A percentile compares a stretch with the other conserved stretches of the same genome.
Conservation (phyloP, 2,329 filamentous ascomycete species). For the Fusarium algeriense region DNA sequence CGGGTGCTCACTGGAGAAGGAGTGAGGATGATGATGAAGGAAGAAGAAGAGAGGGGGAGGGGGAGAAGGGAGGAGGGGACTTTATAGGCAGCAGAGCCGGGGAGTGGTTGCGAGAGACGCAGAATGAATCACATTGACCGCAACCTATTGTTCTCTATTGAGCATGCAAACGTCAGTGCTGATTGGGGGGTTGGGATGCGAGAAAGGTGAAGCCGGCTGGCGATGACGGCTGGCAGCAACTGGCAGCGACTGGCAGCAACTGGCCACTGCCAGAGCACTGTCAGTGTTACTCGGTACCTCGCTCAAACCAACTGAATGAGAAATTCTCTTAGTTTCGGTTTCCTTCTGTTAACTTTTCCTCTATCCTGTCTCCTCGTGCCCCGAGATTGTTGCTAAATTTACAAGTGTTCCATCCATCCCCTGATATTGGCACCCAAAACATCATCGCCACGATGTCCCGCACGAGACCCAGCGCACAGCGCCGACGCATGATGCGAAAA, state of each 20-base stretch:
- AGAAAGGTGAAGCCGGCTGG: neutral
- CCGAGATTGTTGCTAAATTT: neutral
- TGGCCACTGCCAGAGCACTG: neutral
- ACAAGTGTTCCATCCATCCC: neutral
- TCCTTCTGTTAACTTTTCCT: neutral
- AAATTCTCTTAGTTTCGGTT: neutral
- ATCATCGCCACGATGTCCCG: slow-evolving; percentile 1
- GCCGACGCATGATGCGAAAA: neutral
- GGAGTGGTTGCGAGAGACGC: neutral
- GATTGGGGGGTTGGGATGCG: neutral
- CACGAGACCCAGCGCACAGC: neutral
- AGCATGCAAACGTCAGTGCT: neutral
- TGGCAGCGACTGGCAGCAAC: neutral
- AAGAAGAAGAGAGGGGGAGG: neutral
- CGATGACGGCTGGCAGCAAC: neutral
- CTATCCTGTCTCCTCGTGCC: too few species aligned
- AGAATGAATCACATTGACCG: neutral
- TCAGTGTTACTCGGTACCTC: too few species aligned
- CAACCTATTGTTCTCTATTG: neutral
- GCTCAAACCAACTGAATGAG: too few species aligned
- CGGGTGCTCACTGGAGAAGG: neutral
- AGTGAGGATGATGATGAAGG: neutral
- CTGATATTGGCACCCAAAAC: too few species aligned
- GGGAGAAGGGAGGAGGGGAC: neutral
- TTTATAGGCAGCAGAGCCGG: slow-evolving; percentile 19